phyloP scores from a whole-genome alignment of 2,329 filamentous ascomycete genomes.

The Alternaria arbusti region DNA sequence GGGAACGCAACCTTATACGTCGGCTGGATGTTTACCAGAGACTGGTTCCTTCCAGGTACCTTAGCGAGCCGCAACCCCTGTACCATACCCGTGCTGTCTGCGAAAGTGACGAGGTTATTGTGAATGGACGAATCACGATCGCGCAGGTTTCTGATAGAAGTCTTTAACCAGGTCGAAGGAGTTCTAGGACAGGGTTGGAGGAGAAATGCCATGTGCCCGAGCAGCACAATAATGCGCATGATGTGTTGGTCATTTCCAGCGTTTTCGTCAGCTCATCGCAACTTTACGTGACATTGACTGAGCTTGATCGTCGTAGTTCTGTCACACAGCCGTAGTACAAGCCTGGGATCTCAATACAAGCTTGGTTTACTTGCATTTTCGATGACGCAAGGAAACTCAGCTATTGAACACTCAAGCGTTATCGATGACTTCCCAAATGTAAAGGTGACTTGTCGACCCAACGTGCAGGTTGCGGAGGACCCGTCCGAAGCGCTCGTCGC shows the following conservation, averaged over 20 bases:
- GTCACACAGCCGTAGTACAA: not conserved
- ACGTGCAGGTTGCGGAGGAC: not conserved
- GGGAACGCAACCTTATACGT: slow-evolving; percentile 29
- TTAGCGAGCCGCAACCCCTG: slow-evolving; percentile 29
- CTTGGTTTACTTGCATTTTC: not conserved
- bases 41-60: slow-evolving; percentile 16
- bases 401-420: not conserved
- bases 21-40: slow-evolving; percentile 18
- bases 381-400: not conserved
- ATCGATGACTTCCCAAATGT: not conserved
- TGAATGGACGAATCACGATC: slow-evolving; percentile 5
- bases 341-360: not conserved
- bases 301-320: not conserved
- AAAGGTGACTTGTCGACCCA: not conserved
- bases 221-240: not conserved
- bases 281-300: not conserved
- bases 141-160: slow-evolving; percentile 3
- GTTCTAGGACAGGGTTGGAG: not conserved
- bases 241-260: not conserved
- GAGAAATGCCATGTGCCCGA: not conserved
- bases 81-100: slow-evolving; percentile 10
- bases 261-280: not conserved
- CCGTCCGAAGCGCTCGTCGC: not conserved
- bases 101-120: slow-evolving; percentile 9
- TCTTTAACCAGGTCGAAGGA: not conserved